Base-by-base conservation (phyloP, 139 green algal genomes). In the Volvox africanus region DNA sequence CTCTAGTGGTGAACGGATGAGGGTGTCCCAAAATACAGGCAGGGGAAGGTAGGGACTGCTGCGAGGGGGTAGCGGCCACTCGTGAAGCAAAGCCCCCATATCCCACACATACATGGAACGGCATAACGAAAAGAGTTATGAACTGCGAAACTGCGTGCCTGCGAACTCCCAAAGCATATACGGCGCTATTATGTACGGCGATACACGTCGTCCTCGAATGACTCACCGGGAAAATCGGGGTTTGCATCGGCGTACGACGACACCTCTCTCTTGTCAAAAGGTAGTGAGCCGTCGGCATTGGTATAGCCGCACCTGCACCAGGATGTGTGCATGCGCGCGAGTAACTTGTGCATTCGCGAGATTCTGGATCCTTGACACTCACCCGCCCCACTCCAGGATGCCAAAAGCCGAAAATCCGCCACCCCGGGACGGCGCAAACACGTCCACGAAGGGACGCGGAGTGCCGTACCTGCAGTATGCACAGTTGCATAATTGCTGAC, bases 301-400 rank as follows among this genome's bases (percentile, higher is more conserved):
- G 87, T 91, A 77, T 91, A 91, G 76, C 87, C 87, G 32, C 87
- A 91, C 12, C 71, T 90, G 86, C 44, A 55, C 44, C 44, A 55
- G 44, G 9, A 55, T 55, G 44, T 55, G 44, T 55, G 44, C 44
- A 9, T 55, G 44, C 9, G n/a, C n/a, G n/a, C n/a, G n/a, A n/a
- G n/a, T n/a, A n/a, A n/a, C n/a, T n/a, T n/a, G n/a, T n/a, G n/a
- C n/a, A n/a, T n/a, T n/a, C n/a, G n/a, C n/a, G n/a, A 9, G 44
- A 55, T 55, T 55, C 44, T 55, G 9, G 44, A 55, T 55, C 44
- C 44, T 55, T 55, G 44, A 9, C 65, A 9, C 85, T 82, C 85
- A 89, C 86, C 87, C 87, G 55, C 87, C 87, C 87, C 87, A 91
- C 87, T 91, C 87, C 61, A 91, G 76, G 76, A 91, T 91, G 61